Conservation (phyloP, 441 rosid species). For the Erodium texanum region DNA sequence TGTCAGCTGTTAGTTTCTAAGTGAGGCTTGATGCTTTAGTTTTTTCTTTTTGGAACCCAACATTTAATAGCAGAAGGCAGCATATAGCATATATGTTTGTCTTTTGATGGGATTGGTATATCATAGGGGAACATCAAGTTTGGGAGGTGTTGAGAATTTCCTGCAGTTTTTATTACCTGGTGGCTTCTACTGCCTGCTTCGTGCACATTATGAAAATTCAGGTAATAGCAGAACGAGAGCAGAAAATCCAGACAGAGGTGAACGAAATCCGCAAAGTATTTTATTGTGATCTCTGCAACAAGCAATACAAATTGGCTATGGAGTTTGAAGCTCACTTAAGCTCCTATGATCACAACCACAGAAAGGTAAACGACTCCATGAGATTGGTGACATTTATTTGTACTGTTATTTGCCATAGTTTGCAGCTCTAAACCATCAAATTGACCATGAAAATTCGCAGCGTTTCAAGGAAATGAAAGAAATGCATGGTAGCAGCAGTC, state of each 20-base stretch:
- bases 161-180: constrained; percentile 98
- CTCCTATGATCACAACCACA: constrained; percentile 94
- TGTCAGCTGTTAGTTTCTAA: not conserved
- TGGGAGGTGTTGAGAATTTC: constrained; percentile 75
- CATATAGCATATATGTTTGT: constrained; percentile 52
- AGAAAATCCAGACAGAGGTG: constrained; percentile 88
- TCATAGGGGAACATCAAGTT: constrained; percentile 60
- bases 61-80: constrained; percentile 67
- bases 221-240: constrained; percentile 97
- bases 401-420: not conserved
- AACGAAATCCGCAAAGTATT: constrained; percentile 84
- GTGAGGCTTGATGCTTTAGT: constrained; percentile 24
- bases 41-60: constrained; percentile 24
- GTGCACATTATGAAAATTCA: constrained; percentile 98
- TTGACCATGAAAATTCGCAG: constrained; percentile 32
- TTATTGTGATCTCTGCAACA: constrained; percentile 88
- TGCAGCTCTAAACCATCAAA: not conserved
- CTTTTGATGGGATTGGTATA: constrained; percentile 64
- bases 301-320: constrained; percentile 89
- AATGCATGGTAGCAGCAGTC: constrained; percentile 70
- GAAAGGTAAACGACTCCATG: constrained; percentile 45
- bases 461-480: constrained; percentile 94
- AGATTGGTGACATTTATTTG: not conserved
- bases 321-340: constrained; percentile 93
- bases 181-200: constrained; percentile 98